Percentiles rank a stretch among this genome's conserved stretches.
Conservation (phyloP, 352 stramenopile species). For the Phytophthora pisi region DNA sequence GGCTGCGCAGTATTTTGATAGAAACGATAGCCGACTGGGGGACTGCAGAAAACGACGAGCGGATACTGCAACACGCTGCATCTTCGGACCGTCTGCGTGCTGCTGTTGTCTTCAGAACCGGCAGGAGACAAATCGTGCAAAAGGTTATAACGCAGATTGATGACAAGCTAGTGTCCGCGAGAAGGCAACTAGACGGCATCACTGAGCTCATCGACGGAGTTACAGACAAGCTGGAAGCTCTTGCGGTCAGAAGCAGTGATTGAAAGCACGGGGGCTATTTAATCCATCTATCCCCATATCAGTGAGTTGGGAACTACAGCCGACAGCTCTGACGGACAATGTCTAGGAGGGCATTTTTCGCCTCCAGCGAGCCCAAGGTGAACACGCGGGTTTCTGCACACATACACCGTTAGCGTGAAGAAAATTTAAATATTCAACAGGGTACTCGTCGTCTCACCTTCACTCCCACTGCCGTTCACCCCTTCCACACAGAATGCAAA, state of each 20-base stretch:
- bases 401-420: not conserved
- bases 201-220: slow-evolving; percentile 6
- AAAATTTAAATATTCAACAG: not conserved
- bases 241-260: slow-evolving; percentile 19
- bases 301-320: slow-evolving; percentile 17
- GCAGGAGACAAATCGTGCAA: slow-evolving; percentile 49
- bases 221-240: slow-evolving; percentile 14
- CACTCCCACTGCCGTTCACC: slow-evolving; percentile 44
- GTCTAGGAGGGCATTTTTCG: slow-evolving; percentile 54
- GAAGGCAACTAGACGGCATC: slow-evolving; percentile 1
- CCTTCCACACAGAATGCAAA: slow-evolving; percentile 72
- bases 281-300: not conserved
- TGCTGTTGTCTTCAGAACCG: slow-evolving; percentile 56
- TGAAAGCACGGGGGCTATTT: slow-evolving; percentile 3
- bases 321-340: slow-evolving; percentile 56
- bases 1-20: slow-evolving; percentile 30
- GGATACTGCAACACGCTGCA: slow-evolving; percentile 20
- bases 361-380: slow-evolving; percentile 57
- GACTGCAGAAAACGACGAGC: slow-evolving; percentile 27
- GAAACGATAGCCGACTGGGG: slow-evolving; percentile 30
- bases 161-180: slow-evolving; percentile 25
- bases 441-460: slow-evolving; percentile 42
- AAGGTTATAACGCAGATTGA: slow-evolving; percentile 48
- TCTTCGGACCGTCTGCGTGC: slow-evolving; percentile 34
- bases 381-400: slow-evolving; percentile 73